Base-by-base conservation (phyloP, 768 basidiomycete genomes). In the Vararia minispora region DNA sequence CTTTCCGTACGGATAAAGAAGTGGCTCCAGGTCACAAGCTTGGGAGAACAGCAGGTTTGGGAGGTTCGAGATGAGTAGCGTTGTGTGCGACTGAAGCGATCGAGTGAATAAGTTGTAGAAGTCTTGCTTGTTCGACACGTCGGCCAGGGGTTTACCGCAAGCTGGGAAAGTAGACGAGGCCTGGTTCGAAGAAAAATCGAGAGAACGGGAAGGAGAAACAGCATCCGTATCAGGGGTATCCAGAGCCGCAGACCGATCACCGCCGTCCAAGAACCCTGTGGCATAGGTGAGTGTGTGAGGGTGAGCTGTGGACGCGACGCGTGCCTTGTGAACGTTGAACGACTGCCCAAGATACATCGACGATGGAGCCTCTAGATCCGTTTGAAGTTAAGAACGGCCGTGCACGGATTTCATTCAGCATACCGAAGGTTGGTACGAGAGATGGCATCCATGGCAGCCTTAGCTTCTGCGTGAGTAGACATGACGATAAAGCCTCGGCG, bases 311-410 rank as follows among this genome's bases (percentile, higher is more conserved):
- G n/a, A n/a, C n/a, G n/a, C n/a, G n/a, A n/a, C n/a, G n/a, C n/a
- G n/a, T 24, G 81, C 83, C 84, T 68, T 80, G 76, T 45, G 84
- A 88, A 31, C 84, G 81, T 47, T 88, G 84, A 26, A 88, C 84
- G 17, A 88, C 84, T 13, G 84, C 85, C 84, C 84, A 88, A 5
- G 84, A 86, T 36, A 88, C 72, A 52, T 88, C 84, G 32, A 88
- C 72, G 14, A 69, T 65, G 50, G 86, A 78, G 6, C 83, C 81
- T 52, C 80, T 86, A 34, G 5, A 41, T 13, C n/a, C 10, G 24
- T 27, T 28, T 35, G 33, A 31, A 28, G 45, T 39, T 40, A 46
- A 24, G 11, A 46, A 31, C 32, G 11, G 3, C 11, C n/a, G 28
- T 5, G 22, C 13, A 10, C 13, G 28, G 14, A 32, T 14, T 20